These are phyloP conservation scores for Lachnum nothofagi DNA, from an alignment of 2,329 filamentous ascomycete species.

Conservation along the genomic window DNA sequence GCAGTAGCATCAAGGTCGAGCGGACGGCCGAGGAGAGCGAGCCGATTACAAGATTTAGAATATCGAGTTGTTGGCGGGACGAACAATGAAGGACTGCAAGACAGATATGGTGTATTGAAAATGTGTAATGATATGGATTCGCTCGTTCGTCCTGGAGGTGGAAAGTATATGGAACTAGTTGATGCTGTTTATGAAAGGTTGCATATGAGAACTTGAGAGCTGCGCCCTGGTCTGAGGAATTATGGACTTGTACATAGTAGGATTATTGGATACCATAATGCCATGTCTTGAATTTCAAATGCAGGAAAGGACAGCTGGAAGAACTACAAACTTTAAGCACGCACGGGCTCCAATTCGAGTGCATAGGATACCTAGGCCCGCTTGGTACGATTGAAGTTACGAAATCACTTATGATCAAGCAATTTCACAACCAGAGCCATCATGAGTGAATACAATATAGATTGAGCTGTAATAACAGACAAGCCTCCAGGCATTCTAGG, in stretches of 20 bases:
- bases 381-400: too few species aligned
- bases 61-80: too few species aligned
- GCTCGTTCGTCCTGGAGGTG: not conserved
- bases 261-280: not conserved
- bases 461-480: not conserved
- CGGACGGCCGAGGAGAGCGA: slow-evolving; percentile 1
- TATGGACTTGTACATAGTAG: too few species aligned
- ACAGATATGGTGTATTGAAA: slow-evolving; percentile 1
- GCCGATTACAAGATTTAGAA: too few species aligned
- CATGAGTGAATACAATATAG: not conserved
- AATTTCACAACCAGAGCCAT: not conserved
- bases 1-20: not conserved
- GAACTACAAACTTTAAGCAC: too few species aligned
- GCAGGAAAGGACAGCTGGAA: too few species aligned
- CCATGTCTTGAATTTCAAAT: not conserved
- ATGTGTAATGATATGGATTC: not conserved
- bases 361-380: too few species aligned
- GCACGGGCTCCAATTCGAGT: too few species aligned
- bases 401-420: too few species aligned
- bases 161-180: not conserved
- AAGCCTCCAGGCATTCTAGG: not conserved
- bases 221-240: too few species aligned
- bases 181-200: too few species aligned
- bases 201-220: too few species aligned
- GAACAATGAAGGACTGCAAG: not conserved